Evolutionary conservation across 495 filamentous ascomycete species (phyloP).

Genomic region (Neurospora sp.): DNA sequence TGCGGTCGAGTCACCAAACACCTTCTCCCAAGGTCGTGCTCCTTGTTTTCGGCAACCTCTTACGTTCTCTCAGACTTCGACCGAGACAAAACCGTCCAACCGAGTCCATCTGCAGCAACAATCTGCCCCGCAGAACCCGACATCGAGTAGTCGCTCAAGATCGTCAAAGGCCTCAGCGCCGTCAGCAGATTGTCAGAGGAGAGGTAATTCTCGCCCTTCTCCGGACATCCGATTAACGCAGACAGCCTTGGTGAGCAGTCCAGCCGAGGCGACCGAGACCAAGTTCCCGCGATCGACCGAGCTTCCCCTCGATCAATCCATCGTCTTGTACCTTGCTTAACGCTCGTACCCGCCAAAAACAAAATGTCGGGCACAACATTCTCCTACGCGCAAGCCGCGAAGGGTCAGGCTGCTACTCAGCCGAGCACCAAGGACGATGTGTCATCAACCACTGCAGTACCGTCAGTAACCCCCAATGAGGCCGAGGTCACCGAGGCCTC

Average conservation of each 20-base stretch:
- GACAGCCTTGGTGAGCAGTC: conserved; percentile 6
- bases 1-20: background rate
- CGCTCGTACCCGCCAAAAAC: background rate
- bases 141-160: background rate
- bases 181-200: conserved; percentile 12
- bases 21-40: background rate
- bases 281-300: background rate
- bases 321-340: conserved; percentile 4
- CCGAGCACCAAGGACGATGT: conserved; percentile 56
- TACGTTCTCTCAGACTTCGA: background rate
- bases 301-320: background rate
- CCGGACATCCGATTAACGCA: conserved; percentile 19
- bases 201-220: conserved; percentile 17
- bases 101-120: background rate
- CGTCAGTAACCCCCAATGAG: conserved; percentile 54
- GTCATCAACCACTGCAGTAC: conserved; percentile 25
- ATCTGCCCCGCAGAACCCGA: background rate
- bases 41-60: background rate
- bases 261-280: conserved; percentile 5
- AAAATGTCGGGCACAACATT: conserved; percentile 44
- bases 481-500: conserved; percentile 29
- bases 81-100: background rate
- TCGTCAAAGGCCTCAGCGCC: conserved; percentile 1
- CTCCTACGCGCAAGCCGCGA: conserved; percentile 94
- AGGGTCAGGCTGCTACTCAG: conserved; percentile 54